These are phyloP conservation scores for Rhinocladiella mackenziei DNA, from an alignment of 2,329 filamentous ascomycete genomes.

Conservation along the genomic window DNA sequence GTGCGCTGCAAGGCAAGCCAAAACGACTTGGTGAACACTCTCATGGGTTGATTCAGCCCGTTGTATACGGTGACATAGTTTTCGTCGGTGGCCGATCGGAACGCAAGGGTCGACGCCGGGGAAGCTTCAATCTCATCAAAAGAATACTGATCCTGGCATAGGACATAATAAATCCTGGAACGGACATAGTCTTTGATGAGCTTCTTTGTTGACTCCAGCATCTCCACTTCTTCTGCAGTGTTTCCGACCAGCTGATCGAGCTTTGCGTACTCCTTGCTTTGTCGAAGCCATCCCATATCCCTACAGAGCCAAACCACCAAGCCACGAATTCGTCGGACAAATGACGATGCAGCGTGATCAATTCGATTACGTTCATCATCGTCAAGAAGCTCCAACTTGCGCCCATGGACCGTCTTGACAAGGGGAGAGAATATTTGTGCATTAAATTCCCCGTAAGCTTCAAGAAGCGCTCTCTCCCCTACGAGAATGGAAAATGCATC, in stretches of 20 bases:
- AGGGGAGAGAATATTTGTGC: slow-evolving; percentile 2
- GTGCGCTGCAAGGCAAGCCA: slow-evolving; percentile 30
- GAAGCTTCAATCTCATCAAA: slow-evolving; percentile 8
- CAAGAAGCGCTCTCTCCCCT: slow-evolving; percentile 56
- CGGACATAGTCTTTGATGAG: slow-evolving; percentile 35
- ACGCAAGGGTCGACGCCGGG: slow-evolving; percentile 1
- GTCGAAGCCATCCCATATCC: slow-evolving; percentile 40
- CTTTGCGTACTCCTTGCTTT: slow-evolving; percentile 32
- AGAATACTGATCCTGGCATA: slow-evolving; percentile 16
- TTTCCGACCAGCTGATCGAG: slow-evolving; percentile 28
- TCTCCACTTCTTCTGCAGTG: slow-evolving; percentile 15
- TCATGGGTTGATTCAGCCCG: slow-evolving; percentile 12
- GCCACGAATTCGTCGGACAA: slow-evolving; percentile 47
- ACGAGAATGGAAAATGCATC: slow-evolving; percentile 59
- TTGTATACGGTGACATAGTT: slow-evolving; percentile 11
- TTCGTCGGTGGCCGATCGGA: slow-evolving; percentile 5
- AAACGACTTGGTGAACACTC: slow-evolving; percentile 32
- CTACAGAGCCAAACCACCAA: slow-evolving; percentile 35
- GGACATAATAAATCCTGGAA: slow-evolving; percentile 30
- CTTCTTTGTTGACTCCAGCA: slow-evolving; percentile 26
- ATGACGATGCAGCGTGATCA: slow-evolving; percentile 55
- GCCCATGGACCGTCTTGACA: slow-evolving; percentile 41
- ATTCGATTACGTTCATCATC: slow-evolving; percentile 56
- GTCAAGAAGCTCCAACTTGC: slow-evolving; percentile 47
- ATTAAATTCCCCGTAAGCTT: slow-evolving; percentile 28